Evolutionary conservation across 495 filamentous ascomycete species (phyloP).

Genomic region (Aspergillus coremiiformis): DNA sequence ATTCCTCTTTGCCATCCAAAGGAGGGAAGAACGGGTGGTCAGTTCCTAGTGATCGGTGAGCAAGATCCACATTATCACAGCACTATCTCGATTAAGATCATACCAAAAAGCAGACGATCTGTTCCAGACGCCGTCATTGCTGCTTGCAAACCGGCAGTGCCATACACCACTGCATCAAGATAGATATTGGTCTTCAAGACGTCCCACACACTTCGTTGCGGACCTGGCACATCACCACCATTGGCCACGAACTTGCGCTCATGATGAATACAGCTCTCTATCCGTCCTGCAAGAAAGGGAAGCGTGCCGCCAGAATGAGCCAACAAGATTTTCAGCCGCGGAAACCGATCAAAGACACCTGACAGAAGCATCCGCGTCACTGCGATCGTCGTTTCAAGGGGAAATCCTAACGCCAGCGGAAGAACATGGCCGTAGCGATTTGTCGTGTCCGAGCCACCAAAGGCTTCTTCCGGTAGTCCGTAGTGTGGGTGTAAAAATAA

Average conservation of each 20-base stretch:
- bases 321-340: slow-evolving; percentile 62
- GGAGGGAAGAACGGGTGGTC: slow-evolving; percentile 97
- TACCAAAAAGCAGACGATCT: slow-evolving; percentile 72
- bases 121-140: slow-evolving; percentile 48
- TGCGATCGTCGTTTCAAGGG: slow-evolving; percentile 88
- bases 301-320: slow-evolving; percentile 87
- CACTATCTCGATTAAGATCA: slow-evolving; percentile 8
- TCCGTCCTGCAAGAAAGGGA: slow-evolving; percentile 80
- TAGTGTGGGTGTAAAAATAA: slow-evolving; percentile 94
- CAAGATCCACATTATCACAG: neutral
- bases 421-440: slow-evolving; percentile 81
- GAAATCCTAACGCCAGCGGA: slow-evolving; percentile 80
- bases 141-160: slow-evolving; percentile 63
- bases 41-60: slow-evolving; percentile 47
- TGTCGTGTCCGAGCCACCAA: slow-evolving; percentile 47
- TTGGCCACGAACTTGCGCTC: slow-evolving; percentile 61
- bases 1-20: slow-evolving; percentile 52
- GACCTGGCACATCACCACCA: slow-evolving; percentile 42
- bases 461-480: slow-evolving; percentile 72
- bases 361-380: slow-evolving; percentile 79
- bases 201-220: slow-evolving; percentile 58
- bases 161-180: slow-evolving; percentile 84
- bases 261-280: slow-evolving; percentile 82
- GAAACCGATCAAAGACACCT: slow-evolving; percentile 77
- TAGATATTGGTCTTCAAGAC: slow-evolving; percentile 81